A percentile compares a stretch with the other conserved stretches of the same genome.
phyloP scores from a whole-genome alignment of 2,329 filamentous ascomycete genomes.

The Alternaria sp. region DNA sequence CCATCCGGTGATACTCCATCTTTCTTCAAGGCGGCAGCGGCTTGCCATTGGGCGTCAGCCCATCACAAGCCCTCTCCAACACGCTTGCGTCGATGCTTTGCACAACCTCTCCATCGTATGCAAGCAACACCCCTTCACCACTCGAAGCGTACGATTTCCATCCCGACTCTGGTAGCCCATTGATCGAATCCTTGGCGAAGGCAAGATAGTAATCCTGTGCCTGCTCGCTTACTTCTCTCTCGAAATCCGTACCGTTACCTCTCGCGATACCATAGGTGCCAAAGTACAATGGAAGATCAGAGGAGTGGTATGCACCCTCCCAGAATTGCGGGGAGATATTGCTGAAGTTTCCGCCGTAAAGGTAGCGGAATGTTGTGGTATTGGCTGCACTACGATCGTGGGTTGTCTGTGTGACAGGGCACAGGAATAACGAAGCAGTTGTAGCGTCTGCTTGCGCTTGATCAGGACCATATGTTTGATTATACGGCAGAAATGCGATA shows the following conservation, averaged over 20 bases:
- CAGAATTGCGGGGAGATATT: constrained; percentile 47
- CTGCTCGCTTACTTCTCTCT: constrained; percentile 42
- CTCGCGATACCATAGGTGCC: constrained; percentile 43
- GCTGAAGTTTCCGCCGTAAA: constrained; percentile 49
- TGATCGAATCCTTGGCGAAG: constrained; percentile 46
- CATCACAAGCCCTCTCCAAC: constrained; percentile 32
- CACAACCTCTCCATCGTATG: constrained; percentile 21
- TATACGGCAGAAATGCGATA: constrained; percentile 43
- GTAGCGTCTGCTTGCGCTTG: constrained; percentile 22
- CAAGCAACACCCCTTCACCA: constrained; percentile 36
- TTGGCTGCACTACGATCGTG: constrained; percentile 32
- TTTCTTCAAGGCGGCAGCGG: constrained; percentile 11
- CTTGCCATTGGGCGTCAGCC: constrained; percentile 10
- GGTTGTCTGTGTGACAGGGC: constrained; percentile 40
- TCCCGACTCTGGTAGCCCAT: constrained; percentile 39
- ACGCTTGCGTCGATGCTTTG: constrained; percentile 27
- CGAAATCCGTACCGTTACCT: constrained; percentile 37
- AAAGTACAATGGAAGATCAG: constrained; percentile 49
- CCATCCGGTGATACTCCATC: background rate
- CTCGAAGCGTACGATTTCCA: constrained; percentile 44
- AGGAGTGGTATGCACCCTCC: constrained; percentile 49
- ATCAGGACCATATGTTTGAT: constrained; percentile 38
- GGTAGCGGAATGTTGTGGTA: constrained; percentile 48
- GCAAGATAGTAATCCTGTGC: constrained; percentile 51
- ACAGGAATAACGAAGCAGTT: constrained; percentile 42